Evolutionary conservation across 192 early-diverging fungal genomes (phyloP), one percentile per base, ranked within the genome.

Genomic region (Ramicandelaber brevisporus): DNA sequence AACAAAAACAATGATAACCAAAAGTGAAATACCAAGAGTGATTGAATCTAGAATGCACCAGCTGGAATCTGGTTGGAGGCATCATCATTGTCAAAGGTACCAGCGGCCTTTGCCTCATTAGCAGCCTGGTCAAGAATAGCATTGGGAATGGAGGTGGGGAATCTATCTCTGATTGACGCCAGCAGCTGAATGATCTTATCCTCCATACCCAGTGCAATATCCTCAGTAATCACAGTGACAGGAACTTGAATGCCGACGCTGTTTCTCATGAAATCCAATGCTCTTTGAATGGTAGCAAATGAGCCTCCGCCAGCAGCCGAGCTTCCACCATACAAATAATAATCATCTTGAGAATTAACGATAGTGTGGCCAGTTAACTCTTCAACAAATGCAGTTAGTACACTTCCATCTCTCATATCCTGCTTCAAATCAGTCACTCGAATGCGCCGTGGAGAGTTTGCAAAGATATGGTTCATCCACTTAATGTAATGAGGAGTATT

Each of bases 391-490:
- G 13, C 22, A 4, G 14, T 6, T 23, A 34, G 22, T 4, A 34
- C 21, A 6, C n/a, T 4, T 4, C 33, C 33, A 4, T 20, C 21
- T 6, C 22, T 21, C 21, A 34, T 15, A 10, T 34, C 33, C 8
- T 5, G 5, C 14, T 25, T 25, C 21, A 34, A 1, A 16, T 34
- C 22, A 4, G 6, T 22, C 4, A 34, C 21, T 16, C 14, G 13
- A 13, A 17, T 23, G 33, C 13, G n/a, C 22, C 5, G 16, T 4
- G n/a, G 33, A 17, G 21, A 22, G 2, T n/a, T 7, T 1, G 10
- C 3, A 6, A 34, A 24, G 9, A 34, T 15, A 24, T 34, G 33
- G 23, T 34, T 34, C 6, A 34, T 34, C 33, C 33, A 34, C 14
- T 14, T n/a, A 5, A 24, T 23, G 16, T 14, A 34, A 21, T 34